Conservation (phyloP, 1,284 basidiomycete genomes). For the Austroboletus rostrupii region DNA sequence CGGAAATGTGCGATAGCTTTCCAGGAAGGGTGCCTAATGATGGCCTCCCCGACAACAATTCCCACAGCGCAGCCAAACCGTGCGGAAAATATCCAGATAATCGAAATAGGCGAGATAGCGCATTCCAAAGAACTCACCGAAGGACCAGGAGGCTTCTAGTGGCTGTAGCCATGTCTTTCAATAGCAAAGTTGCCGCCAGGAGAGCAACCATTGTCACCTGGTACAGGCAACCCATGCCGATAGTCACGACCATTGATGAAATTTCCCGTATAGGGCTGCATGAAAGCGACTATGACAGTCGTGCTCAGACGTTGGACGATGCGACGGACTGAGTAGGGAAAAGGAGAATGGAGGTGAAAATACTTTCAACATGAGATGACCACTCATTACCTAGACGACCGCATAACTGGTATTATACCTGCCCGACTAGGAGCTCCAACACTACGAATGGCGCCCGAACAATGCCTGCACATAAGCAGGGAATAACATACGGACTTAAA, state of each 20-base stretch:
- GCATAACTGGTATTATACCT: no score
- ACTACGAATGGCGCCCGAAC: constrained; percentile 31
- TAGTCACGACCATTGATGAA: constrained; percentile 57
- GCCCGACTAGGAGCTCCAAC: no score
- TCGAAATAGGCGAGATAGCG: background rate
- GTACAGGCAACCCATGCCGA: constrained; percentile 63
- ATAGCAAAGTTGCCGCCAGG: constrained; percentile 79
- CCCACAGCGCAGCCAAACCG: constrained; percentile 73
- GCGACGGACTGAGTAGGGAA: no score
- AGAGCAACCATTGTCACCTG: constrained; percentile 68
- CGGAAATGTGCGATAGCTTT: constrained; percentile 47
- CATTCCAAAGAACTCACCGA: constrained; percentile 38
- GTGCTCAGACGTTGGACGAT: no score
- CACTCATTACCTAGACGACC: no score
- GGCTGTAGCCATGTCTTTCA: constrained; percentile 77
- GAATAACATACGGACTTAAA: constrained; percentile 42
- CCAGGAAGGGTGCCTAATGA: constrained; percentile 60
- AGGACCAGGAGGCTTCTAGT: constrained; percentile 71
- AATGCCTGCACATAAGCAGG: background rate
- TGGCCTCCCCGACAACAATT: constrained; percentile 67
- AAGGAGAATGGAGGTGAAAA: no score
- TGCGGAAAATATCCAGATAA: constrained; percentile 33
- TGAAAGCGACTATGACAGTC: no score
- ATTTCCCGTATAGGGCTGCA: no score
- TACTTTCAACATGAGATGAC: no score